phyloP scores from a whole-genome alignment of 257 asterid species.

The Mitragyna speciosa region DNA sequence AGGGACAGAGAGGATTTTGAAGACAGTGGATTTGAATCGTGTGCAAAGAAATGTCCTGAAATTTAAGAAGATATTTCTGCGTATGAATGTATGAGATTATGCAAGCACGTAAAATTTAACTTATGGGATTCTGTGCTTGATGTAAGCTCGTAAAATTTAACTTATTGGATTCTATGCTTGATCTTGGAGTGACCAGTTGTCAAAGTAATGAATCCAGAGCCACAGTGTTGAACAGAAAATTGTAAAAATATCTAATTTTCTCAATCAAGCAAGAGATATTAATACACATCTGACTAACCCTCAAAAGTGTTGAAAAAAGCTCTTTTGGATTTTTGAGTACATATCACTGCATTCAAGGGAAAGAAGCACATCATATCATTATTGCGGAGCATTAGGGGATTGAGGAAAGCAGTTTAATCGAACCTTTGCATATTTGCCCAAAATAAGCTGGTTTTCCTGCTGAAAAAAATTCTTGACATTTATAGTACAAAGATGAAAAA shows the following conservation, averaged over 20 bases:
- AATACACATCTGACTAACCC: no score
- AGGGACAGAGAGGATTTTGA: no score
- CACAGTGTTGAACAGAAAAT: not conserved
- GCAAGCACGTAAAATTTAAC: not conserved
- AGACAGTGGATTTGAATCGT: no score
- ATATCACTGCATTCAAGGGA: no score
- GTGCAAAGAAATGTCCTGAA: not conserved
- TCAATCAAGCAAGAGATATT: no score
- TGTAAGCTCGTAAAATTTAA: not conserved
- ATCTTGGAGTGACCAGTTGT: not conserved
- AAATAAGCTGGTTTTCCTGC: not conserved
- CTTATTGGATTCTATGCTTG: not conserved
- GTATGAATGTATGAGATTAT: not conserved
- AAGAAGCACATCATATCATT: no score
- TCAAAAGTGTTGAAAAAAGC: not conserved
- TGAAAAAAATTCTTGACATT: not conserved
- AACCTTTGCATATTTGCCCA: not conserved
- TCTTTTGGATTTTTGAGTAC: not conserved
- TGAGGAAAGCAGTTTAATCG: not conserved
- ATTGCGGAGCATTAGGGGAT: no score
- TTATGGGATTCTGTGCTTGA: no score
- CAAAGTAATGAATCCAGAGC: not conserved
- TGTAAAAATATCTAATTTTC: no score
- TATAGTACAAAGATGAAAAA: not conserved
- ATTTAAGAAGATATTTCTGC: not conserved